Conservation (phyloP, 441 rosid genomes). For the Manihot esculenta region DNA sequence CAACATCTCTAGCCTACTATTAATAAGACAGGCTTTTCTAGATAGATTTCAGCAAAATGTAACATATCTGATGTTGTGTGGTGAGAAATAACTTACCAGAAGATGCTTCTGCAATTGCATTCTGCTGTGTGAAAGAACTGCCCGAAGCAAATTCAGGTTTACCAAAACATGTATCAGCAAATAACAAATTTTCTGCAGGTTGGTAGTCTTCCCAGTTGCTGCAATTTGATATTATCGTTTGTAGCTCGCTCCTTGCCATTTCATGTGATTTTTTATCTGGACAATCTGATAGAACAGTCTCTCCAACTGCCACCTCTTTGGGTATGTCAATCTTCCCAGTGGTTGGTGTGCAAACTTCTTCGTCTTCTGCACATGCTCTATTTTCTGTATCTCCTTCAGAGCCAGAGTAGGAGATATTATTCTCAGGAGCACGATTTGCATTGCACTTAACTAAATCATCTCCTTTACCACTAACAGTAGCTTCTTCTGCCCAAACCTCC, state of each 20-base stretch:
- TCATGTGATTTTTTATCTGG: constrained; percentile 1
- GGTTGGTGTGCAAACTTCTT: neutral
- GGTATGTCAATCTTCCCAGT: neutral
- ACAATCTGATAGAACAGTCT: constrained; percentile 3
- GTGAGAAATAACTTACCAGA: constrained; percentile 14
- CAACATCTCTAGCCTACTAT: neutral
- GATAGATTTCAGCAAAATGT: neutral
- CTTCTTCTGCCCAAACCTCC: constrained; percentile 4
- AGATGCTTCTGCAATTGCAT: neutral
- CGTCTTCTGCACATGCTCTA: neutral
- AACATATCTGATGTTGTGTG: neutral
- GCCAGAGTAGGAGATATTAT: neutral
- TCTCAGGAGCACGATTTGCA: neutral
- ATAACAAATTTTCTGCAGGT: constrained; percentile 1
- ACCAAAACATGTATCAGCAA: neutral
- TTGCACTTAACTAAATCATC: neutral
- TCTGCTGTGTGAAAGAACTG: neutral
- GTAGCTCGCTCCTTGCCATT: constrained; percentile 2
- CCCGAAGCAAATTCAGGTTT: constrained; percentile 11
- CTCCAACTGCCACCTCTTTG: constrained; percentile 10
- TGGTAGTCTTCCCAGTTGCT: constrained; percentile 4
- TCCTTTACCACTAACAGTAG: neutral
- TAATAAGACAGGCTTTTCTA: neutral
- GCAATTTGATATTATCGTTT: constrained; percentile 8
- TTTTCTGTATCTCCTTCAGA: neutral